phyloP scores from a whole-genome alignment of 192 early-diverging fungal species.

The Chytriomyces sp. region DNA sequence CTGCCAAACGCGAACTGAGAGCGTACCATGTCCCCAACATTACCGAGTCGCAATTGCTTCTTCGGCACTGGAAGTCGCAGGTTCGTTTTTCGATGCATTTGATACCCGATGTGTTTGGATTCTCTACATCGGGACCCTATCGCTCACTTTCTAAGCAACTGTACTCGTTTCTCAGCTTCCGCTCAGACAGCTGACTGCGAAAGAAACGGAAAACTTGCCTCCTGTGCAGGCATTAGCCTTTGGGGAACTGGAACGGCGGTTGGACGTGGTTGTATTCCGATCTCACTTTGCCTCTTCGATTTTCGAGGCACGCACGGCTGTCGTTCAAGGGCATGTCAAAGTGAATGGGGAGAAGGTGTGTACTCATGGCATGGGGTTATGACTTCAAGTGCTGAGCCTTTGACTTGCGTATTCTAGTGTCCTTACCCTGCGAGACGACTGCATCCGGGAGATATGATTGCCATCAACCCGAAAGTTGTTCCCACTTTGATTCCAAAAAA shows the following conservation, averaged over 20 bases:
- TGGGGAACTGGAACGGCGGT: constrained; percentile 85
- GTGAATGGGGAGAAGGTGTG: constrained; percentile 88
- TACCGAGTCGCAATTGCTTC: constrained; percentile 75
- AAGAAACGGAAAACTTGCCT: constrained; percentile 44
- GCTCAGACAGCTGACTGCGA: constrained; percentile 32
- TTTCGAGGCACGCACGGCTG: constrained; percentile 81
- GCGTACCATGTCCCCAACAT: constrained; percentile 94
- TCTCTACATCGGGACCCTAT: too few relatives aligned
- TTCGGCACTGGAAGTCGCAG: constrained; percentile 48
- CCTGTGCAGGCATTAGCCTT: constrained; percentile 74
- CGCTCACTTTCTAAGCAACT: too few relatives aligned
- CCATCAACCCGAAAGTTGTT: constrained; percentile 78
- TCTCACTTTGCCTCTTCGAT: constrained; percentile 88
- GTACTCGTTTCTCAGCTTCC: too few relatives aligned
- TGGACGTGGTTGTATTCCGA: constrained; percentile 94
- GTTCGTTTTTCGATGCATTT: constrained; percentile 36
- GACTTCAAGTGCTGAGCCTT: neutral
- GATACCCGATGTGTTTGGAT: too few relatives aligned
- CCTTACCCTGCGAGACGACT: constrained; percentile 76
- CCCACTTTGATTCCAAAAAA: constrained; percentile 41
- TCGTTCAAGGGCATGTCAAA: constrained; percentile 85
- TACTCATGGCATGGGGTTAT: neutral
- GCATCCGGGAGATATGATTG: constrained; percentile 89
- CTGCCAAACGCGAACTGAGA: constrained; percentile 87
- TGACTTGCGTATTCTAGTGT: constrained; percentile 44